Evolutionary conservation across 352 stramenopile species (phyloP), one percentile per base, ranked within the genome.

Genomic region (Plasmopara halstedii): DNA sequence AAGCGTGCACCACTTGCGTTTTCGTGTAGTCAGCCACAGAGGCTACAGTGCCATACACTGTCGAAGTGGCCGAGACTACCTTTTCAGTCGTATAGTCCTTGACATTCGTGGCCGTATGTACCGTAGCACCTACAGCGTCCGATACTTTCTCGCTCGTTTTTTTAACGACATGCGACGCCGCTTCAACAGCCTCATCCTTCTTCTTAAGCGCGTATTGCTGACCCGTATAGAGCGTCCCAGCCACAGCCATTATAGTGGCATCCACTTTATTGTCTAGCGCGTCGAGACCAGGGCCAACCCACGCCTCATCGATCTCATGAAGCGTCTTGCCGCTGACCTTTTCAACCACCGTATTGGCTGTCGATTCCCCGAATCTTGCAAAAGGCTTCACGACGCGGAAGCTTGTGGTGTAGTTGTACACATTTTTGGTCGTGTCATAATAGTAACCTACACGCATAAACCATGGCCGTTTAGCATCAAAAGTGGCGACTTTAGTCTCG

Each of bases 401-500:
- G 56, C 78, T 87, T 42, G 78, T 87, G 26, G 78, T 80, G 64
- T 89, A 89, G 56, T 73, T 64, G 65, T 89, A 89, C 42, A 89
- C 71, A 25, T 60, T 73, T 71, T 89, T 89, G 15, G 66, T 74
- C 21, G 72, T 85, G 48, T 85, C 70, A 58, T 89, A 89, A 57
- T 89, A 89, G 64, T 86, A 89, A 38, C 69, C 76, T 40, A 58
- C 70, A 22, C 75, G 72, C 59, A 76, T 77, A 47, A 83, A 87
- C 68, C 70, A 84, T 21, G 75, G 75, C 6, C 75, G 75, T 42
- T 85, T 51, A 23, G 64, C 58, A 34, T 58, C 46, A 17, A 38
- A 49, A 5, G 10, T 41, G 13, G 48, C 31, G 18, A 67, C 31
- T 22, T 55, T 47, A 21, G 46, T 56, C n/a, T 56, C 54, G 22